A percentile compares a stretch with the other conserved stretches of the same genome.
Conservation (phyloP, 345 rosid species). For the Draba incana region DNA sequence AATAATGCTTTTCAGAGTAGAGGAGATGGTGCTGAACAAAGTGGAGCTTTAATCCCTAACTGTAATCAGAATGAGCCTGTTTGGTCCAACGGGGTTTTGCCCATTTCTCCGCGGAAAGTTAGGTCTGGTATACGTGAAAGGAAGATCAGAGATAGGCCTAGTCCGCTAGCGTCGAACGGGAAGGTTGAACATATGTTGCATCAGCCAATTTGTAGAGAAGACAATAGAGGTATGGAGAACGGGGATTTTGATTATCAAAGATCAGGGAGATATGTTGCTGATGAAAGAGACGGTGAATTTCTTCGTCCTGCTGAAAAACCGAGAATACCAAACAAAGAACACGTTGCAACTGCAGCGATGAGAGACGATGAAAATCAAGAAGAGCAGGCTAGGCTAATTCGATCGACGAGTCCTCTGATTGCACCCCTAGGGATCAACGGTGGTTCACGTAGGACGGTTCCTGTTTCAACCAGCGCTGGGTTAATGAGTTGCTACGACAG, state of each 20-base stretch:
- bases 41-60: conserved; percentile 56
- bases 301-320: conserved; percentile 48
- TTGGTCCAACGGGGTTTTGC: conserved; percentile 85
- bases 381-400: conserved; percentile 46
- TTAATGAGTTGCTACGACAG: conserved; percentile 57
- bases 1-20: conserved; percentile 44
- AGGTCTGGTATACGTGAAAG: conserved; percentile 74
- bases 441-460: conserved; percentile 54
- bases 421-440: conserved; percentile 85
- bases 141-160: conserved; percentile 78
- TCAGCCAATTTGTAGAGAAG: conserved; percentile 56
- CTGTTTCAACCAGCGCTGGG: conserved; percentile 49
- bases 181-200: conserved; percentile 65
- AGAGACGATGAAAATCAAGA: conserved; percentile 61
- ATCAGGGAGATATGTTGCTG: conserved; percentile 60
- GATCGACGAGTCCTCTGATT: conserved; percentile 54
- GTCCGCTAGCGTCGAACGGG: conserved; percentile 85
- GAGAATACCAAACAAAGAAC: conserved; percentile 47
- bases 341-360: conserved; percentile 38
- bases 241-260: conserved; percentile 75
- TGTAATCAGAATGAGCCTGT: conserved; percentile 60
- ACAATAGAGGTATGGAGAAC: conserved; percentile 62
- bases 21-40: conserved; percentile 56
- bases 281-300: conserved; percentile 55
- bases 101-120: conserved; percentile 52